Evolutionary conservation across 1,139 yeast genomes (phyloP).

Genomic region (Hansenula lynferdii): DNA sequence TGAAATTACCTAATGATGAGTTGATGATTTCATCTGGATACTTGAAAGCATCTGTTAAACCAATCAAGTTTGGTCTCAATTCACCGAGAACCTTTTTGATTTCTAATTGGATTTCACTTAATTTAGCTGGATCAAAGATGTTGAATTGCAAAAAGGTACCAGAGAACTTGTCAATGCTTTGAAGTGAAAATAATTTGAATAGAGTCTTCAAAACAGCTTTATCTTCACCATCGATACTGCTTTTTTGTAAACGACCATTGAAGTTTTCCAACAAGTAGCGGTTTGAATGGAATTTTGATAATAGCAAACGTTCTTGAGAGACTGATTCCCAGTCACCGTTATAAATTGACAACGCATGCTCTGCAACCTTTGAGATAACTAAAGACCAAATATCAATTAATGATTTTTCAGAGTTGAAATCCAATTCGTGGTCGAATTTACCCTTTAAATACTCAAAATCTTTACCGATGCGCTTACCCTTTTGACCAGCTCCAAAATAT

Average conservation of each 20-base stretch:
- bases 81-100: constrained; percentile 41
- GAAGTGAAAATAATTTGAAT: constrained; percentile 59
- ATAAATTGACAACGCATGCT: constrained; percentile 33
- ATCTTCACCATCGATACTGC: constrained; percentile 24
- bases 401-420: constrained; percentile 29
- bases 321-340: constrained; percentile 46
- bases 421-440: constrained; percentile 24
- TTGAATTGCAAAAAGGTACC: constrained; percentile 70
- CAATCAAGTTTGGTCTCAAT: constrained; percentile 69
- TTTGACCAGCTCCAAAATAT: constrained; percentile 36
- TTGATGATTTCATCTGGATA: constrained; percentile 81
- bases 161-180: constrained; percentile 71
- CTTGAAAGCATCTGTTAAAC: constrained; percentile 86
- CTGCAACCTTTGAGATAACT: constrained; percentile 31
- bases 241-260: constrained; percentile 24
- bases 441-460: constrained; percentile 41
- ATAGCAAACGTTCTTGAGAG: constrained; percentile 52
- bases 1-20: constrained; percentile 78
- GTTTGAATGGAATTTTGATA: constrained; percentile 62
- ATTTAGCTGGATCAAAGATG: constrained; percentile 44
- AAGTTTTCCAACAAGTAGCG: constrained; percentile 37
- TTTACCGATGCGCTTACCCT: constrained; percentile 35
- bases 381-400: constrained; percentile 41
- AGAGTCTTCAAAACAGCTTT: constrained; percentile 40
- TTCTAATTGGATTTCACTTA: constrained; percentile 41